Base-by-base conservation (phyloP, 441 rosid species). In the Arabidopsis hybrid region DNA sequence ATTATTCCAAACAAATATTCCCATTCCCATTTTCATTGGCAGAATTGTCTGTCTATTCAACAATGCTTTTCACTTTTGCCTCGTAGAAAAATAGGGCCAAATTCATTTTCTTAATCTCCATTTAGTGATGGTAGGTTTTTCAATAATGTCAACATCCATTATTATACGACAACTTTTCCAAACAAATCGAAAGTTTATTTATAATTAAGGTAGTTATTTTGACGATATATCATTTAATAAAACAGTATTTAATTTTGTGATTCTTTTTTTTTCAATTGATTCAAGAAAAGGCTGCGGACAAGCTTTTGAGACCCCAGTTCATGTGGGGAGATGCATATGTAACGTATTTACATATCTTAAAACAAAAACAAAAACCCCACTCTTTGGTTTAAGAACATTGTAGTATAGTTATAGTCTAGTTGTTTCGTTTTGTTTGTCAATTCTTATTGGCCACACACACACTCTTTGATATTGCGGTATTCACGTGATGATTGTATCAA, bases 401-500 rank as follows among this genome's bases (percentile, higher is more conserved):
- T 43, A 21, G 26, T 21, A 21, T 21, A 21, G 2, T 17, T 7
- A 55, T 42, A 10, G 61, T 42, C 34, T 18, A 47, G 35, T 46
- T 58, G 13, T 72, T 72, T 60, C 35, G 14, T 21, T 51, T 72
- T 62, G 36, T 52, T 61, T 40, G 43, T 45, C 59, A 55, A 11
- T n/a, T 34, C 11, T 1, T 73, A 65, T 65, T 65, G 42, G 26
- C 26, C 34, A 51, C 31, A 73, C 35, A 64, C 21, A 14, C 51
- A 2, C 31, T 52, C 60, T 18, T 72, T 42, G 13, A 42, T 34
- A 72, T 35, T 45, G 57, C 26, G 14, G 65, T 46, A 55, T 73
- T 65, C 65, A 55, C 59, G 71, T 65, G 72, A 66, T 49, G 8
- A 73, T 29, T 31, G 35, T 66, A 73, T 45, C 10, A 66, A 50